These are phyloP conservation scores for Friedmanniomyces endolithicus DNA, from an alignment of 495 filamentous ascomycete genomes.

Conservation along the genomic window DNA sequence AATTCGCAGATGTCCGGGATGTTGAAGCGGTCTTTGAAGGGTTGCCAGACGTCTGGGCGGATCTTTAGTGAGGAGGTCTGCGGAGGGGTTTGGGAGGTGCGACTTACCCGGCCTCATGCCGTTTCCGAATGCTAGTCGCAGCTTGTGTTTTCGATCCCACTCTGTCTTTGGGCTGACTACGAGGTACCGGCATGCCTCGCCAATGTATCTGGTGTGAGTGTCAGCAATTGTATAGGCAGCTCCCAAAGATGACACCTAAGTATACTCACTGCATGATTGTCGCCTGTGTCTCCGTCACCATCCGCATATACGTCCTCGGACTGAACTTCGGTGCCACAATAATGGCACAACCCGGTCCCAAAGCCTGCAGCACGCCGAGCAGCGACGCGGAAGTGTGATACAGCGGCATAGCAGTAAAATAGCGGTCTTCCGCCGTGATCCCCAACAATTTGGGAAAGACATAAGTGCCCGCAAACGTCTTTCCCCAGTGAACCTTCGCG, in stretches of 20 bases:
- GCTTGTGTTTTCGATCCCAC: constrained; percentile 62
- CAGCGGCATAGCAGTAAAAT: constrained; percentile 90
- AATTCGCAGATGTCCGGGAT: constrained; percentile 76
- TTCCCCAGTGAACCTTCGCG: constrained; percentile 71
- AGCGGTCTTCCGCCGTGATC: constrained; percentile 49
- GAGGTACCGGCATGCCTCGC: constrained; percentile 87
- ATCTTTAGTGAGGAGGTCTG: neutral
- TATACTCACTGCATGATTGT: constrained; percentile 81
- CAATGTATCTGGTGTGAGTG: too few relatives aligned
- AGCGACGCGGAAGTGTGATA: constrained; percentile 79
- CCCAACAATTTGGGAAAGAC: constrained; percentile 48
- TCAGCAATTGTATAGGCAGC: too few relatives aligned
- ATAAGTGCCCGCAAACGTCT: constrained; percentile 40
- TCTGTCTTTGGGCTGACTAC: constrained; percentile 58
- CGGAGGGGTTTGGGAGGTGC: neutral
- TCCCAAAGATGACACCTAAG: too few relatives aligned
- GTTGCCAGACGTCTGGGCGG: constrained; percentile 58
- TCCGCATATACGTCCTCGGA: constrained; percentile 68
- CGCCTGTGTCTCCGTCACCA: constrained; percentile 57
- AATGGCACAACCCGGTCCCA: constrained; percentile 53
- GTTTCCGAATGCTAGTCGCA: constrained; percentile 81
- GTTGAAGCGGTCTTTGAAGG: constrained; percentile 76
- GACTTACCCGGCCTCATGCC: constrained; percentile 59
- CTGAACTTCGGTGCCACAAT: constrained; percentile 72
- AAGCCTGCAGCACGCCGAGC: constrained; percentile 49